Conservation (phyloP, 2,329 filamentous ascomycete species). For the Acrocalymma vagum region DNA sequence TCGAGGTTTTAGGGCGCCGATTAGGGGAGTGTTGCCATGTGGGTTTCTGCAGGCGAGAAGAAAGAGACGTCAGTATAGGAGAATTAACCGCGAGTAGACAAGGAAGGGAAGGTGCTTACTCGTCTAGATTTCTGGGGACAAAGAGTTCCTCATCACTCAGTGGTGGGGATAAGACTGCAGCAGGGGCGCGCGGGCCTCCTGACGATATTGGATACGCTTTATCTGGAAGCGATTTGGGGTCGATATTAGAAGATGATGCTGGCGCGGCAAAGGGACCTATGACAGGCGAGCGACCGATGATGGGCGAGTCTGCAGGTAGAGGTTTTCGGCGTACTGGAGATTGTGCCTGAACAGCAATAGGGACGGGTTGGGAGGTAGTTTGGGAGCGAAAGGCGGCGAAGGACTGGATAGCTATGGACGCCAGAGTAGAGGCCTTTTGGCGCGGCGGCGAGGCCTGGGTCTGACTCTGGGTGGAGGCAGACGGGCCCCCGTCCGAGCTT, state of each 20-base stretch:
- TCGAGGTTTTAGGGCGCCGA: constrained; percentile 30
- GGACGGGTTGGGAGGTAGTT: constrained; percentile 50
- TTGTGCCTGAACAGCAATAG: constrained; percentile 31
- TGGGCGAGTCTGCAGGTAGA: constrained; percentile 60
- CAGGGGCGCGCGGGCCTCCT: constrained; percentile 31
- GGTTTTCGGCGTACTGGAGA: constrained; percentile 63
- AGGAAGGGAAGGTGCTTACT: constrained; percentile 41
- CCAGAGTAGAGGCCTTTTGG: constrained; percentile 45
- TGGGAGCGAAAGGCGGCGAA: constrained; percentile 55
- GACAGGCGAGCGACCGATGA: constrained; percentile 53
- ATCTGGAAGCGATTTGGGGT: too few species aligned
- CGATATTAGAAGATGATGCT: constrained; percentile 16
- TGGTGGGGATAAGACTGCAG: constrained; percentile 39
- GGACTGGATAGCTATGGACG: constrained; percentile 52
- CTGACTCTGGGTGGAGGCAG: constrained; percentile 18
- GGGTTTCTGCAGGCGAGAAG: constrained; percentile 41
- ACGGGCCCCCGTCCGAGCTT: constrained; percentile 32
- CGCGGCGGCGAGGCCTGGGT: constrained; percentile 36
- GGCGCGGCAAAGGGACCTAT: constrained; percentile 53
- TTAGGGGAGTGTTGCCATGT: constrained; percentile 43
- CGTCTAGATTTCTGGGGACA: constrained; percentile 47
- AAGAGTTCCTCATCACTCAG: constrained; percentile 44
- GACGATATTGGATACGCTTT: constrained; percentile 32
- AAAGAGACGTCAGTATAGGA: constrained; percentile 26
- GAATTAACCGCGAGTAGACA: constrained; percentile 4